Evolutionary conservation across 176 grass and related monocot species (phyloP).

Genomic region (Triticum urartu): DNA sequence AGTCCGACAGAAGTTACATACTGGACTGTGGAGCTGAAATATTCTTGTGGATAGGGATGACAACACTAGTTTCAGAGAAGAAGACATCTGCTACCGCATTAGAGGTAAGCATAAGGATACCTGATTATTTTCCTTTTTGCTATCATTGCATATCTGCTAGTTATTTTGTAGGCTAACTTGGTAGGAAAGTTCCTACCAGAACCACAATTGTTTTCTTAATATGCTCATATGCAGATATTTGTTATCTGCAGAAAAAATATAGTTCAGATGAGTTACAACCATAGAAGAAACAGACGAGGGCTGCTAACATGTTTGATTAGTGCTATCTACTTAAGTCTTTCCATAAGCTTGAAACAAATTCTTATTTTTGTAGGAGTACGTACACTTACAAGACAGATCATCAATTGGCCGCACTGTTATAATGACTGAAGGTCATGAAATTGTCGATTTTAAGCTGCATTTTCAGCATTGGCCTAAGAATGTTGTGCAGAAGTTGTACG

Average conservation of each 20-base stretch:
- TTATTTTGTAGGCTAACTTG: background rate
- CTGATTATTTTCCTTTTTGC: background rate
- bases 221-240: background rate
- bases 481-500: constrained; percentile 56
- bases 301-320: background rate
- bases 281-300: background rate
- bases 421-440: constrained; percentile 79
- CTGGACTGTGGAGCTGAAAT: constrained; percentile 70
- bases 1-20: constrained; percentile 76
- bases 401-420: constrained; percentile 38
- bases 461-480: constrained; percentile 75
- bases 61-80: constrained; percentile 68
- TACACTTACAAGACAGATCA: constrained; percentile 53
- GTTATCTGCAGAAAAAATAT: background rate
- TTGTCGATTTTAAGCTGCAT: constrained; percentile 57
- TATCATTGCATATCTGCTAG: background rate
- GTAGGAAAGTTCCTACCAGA: background rate
- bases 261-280: background rate
- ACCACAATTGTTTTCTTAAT: background rate
- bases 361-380: constrained; percentile 49
- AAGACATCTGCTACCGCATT: constrained; percentile 53
- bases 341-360: background rate
- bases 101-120: constrained; percentile 59
- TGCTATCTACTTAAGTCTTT: background rate
- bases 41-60: constrained; percentile 82